Conservation (phyloP, 2,329 filamentous ascomycete genomes). For the Alternaria sp. region DNA sequence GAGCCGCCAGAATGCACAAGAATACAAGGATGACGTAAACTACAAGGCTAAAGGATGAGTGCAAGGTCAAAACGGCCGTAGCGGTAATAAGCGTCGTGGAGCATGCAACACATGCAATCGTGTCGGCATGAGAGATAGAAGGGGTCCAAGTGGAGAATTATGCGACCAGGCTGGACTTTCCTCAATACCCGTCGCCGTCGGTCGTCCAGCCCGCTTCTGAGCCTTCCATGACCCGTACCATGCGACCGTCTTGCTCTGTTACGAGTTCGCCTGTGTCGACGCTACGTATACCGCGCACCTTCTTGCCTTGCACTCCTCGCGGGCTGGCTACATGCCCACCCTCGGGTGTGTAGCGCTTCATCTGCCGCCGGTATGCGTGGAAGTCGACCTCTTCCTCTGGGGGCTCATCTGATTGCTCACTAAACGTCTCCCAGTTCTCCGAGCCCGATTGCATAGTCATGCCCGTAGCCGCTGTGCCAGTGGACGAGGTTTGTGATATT, state of each 20-base stretch:
- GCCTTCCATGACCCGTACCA: constrained; percentile 57
- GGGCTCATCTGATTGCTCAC: constrained; percentile 78
- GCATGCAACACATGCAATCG: constrained; percentile 16
- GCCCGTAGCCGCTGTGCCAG: constrained; percentile 49
- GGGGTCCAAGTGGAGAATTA: constrained; percentile 13
- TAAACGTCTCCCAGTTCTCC: constrained; percentile 98
- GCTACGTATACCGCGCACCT: constrained; percentile 56
- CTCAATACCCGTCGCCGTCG: constrained; percentile 53
- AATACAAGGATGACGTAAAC: not conserved
- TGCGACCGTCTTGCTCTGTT: constrained; percentile 55
- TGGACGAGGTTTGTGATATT: constrained; percentile 71
- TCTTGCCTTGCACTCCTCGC: constrained; percentile 48
- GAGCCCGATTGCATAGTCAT: constrained; percentile 78
- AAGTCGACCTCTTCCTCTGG: constrained; percentile 72
- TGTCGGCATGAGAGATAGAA: constrained; percentile 12
- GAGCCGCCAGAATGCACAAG: constrained; percentile 8
- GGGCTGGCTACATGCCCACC: constrained; percentile 48
- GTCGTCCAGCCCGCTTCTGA: constrained; percentile 65
- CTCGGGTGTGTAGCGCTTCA: constrained; percentile 66
- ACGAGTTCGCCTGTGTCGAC: constrained; percentile 54
- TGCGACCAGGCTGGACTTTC: constrained; percentile 9
- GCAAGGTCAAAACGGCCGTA: constrained; percentile 4
- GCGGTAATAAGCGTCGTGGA: constrained; percentile 13
- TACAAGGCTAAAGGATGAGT: not conserved
- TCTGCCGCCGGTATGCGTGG: constrained; percentile 77